These are phyloP conservation scores for Colletotrichum karsti DNA, from an alignment of 2,329 filamentous ascomycete species.

Conservation along the genomic window DNA sequence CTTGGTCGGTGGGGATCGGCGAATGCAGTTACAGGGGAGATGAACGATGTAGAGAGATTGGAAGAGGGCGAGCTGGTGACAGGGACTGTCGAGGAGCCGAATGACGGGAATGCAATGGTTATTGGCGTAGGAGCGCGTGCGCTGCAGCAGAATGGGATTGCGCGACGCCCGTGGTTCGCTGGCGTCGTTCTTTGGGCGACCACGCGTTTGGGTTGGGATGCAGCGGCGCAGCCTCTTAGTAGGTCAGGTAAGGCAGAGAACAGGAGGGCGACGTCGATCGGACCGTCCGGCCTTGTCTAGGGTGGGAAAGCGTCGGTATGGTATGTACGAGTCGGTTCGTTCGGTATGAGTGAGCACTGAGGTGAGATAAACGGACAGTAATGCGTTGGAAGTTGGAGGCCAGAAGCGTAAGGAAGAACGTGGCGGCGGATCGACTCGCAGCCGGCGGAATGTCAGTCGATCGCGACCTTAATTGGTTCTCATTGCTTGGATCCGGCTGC, in stretches of 20 bases:
- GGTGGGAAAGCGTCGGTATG: not conserved
- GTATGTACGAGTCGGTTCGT: not conserved
- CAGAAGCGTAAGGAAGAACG: not conserved
- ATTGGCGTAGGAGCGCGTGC: conserved; percentile 25
- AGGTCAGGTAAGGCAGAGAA: not conserved
- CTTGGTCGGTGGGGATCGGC: conserved; percentile 19
- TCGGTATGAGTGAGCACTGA: conserved; percentile 1
- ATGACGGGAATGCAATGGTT: conserved; percentile 26
- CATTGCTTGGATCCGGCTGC: conserved; percentile 15
- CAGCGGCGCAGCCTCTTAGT: conserved; percentile 11
- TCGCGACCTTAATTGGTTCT: conserved; percentile 1
- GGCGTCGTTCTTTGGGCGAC: conserved; percentile 13
- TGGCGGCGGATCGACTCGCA: conserved; percentile 22
- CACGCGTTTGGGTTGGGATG: conserved; percentile 16
- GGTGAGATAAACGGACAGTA: not conserved
- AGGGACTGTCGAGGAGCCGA: conserved; percentile 14
- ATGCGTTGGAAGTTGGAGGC: not conserved
- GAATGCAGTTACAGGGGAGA: not conserved
- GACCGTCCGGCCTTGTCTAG: not conserved
- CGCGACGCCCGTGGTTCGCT: conserved; percentile 6
- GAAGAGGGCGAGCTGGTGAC: conserved; percentile 1
- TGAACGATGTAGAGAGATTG: not conserved
- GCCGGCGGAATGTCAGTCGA: conserved; percentile 16
- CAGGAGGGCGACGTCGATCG: not conserved
- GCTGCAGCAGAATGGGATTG: conserved; percentile 10